These are phyloP conservation scores for Apiospora marii DNA, from an alignment of 2,329 filamentous ascomycete genomes.

Conservation along the genomic window DNA sequence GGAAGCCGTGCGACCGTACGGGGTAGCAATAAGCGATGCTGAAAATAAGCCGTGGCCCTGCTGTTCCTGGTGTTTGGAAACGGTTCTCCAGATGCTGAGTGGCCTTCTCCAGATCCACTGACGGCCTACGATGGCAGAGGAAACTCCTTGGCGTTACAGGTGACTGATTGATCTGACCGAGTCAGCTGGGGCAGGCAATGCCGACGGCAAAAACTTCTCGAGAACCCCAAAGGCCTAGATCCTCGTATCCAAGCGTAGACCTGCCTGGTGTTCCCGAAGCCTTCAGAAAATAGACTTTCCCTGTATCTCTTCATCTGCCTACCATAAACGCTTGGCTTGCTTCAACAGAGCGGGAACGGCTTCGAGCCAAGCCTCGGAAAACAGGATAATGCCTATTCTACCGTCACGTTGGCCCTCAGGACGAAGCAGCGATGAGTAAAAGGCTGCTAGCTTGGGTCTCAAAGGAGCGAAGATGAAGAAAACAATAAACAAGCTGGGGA, in stretches of 20 bases:
- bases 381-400: not conserved
- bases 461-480: not conserved
- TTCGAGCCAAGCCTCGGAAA: not conserved
- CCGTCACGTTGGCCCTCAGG: not conserved
- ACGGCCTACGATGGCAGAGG: slow-evolving; percentile 21
- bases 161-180: slow-evolving; percentile 15
- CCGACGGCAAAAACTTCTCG: not conserved
- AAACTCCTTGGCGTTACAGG: slow-evolving; percentile 33
- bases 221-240: not conserved
- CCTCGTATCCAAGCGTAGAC: not conserved
- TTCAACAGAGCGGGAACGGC: slow-evolving; percentile 10
- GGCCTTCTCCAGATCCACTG: slow-evolving; percentile 24
- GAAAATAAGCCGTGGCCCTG: slow-evolving; percentile 24
- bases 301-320: slow-evolving; percentile 1
- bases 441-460: not conserved
- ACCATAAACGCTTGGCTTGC: slow-evolving; percentile 13
- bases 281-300: not conserved
- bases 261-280: not conserved
- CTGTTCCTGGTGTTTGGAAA: slow-evolving; percentile 7
- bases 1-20: slow-evolving; percentile 12
- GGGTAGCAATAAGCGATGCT: slow-evolving; percentile 25
- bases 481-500: not conserved
- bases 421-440: no score
- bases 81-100: slow-evolving; percentile 22
- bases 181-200: not conserved